phyloP scores from a whole-genome alignment of 331 rosid species.

The Cydonia oblonga region DNA sequence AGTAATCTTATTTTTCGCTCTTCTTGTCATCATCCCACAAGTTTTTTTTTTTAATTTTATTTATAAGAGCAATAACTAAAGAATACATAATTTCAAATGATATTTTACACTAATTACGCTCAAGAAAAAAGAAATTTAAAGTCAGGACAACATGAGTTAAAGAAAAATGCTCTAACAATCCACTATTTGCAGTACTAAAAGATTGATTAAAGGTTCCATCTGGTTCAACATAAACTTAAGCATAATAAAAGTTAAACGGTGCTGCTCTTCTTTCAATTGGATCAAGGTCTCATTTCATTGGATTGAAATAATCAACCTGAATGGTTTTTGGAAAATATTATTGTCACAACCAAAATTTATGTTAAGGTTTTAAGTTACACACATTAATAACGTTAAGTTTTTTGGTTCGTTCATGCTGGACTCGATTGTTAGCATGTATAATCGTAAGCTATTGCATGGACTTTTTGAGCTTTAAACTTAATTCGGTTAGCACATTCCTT shows the following conservation, averaged over 20 bases:
- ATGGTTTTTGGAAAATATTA: too few relatives aligned
- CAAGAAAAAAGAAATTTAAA: too few relatives aligned
- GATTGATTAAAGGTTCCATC: neutral
- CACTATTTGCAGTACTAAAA: neutral
- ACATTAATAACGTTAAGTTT: neutral
- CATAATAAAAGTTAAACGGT: neutral
- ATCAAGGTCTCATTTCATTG: neutral
- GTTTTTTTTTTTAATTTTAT: too few relatives aligned
- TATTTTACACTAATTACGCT: too few relatives aligned
- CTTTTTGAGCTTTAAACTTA: neutral
- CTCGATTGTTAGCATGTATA: neutral
- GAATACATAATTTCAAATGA: too few relatives aligned
- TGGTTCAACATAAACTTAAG: neutral
- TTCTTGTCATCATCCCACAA: too few relatives aligned
- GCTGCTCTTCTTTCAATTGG: neutral
- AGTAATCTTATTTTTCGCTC: too few relatives aligned
- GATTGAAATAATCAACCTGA: neutral
- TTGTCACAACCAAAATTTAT: neutral
- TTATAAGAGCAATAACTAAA: too few relatives aligned
- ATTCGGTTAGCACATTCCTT: neutral
- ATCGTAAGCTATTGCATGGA: neutral
- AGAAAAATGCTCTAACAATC: too few relatives aligned
- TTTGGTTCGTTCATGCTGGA: neutral
- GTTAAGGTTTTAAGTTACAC: neutral
- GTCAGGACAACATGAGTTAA: too few relatives aligned